Conservation (phyloP, 164 flowering plant species). For the Platanus orientalis region DNA sequence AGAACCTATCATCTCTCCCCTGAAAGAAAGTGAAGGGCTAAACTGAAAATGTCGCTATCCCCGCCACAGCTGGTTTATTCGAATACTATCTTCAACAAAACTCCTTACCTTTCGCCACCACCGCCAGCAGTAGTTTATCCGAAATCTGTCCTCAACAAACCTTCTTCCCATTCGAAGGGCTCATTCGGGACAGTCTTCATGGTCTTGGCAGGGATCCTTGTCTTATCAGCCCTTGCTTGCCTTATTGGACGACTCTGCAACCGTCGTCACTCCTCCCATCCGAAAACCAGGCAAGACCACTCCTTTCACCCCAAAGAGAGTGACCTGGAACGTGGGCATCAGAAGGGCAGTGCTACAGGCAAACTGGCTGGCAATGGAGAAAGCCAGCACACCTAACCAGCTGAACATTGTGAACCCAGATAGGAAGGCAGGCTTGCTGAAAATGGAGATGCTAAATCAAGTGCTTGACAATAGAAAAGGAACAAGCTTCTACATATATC, state of each 20-base stretch:
- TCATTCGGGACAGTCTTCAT: slow-evolving; percentile 76
- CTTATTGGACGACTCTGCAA: slow-evolving; percentile 57
- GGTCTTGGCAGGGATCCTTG: slow-evolving; percentile 63
- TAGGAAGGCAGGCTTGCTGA: slow-evolving; percentile 15
- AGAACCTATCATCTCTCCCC: neutral
- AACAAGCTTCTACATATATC: slow-evolving; percentile 1
- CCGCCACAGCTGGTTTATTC: slow-evolving; percentile 28
- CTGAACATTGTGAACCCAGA: slow-evolving; percentile 13
- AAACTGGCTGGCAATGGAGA: slow-evolving; percentile 11
- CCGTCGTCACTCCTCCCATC: slow-evolving; percentile 22
- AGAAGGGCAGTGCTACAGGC: slow-evolving; percentile 20
- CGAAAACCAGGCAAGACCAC: slow-evolving; percentile 13
- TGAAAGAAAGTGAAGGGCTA: no score
- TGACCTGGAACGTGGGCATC: slow-evolving; percentile 41
- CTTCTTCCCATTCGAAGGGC: slow-evolving; percentile 44
- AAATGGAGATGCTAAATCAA: slow-evolving; percentile 17
- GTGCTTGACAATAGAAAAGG: neutral
- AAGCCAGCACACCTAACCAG: slow-evolving; percentile 9
- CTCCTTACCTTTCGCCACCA: slow-evolving; percentile 26
- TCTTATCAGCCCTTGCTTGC: slow-evolving; percentile 63
- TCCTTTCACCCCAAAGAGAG: slow-evolving; percentile 9
- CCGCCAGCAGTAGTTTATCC: slow-evolving; percentile 26
- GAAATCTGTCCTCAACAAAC: slow-evolving; percentile 8
- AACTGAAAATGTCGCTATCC: slow-evolving; percentile 16
- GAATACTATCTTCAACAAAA: slow-evolving; percentile 8